Conservation (phyloP, 176 grass and related monocot genomes). For the Bromus sterilis region DNA sequence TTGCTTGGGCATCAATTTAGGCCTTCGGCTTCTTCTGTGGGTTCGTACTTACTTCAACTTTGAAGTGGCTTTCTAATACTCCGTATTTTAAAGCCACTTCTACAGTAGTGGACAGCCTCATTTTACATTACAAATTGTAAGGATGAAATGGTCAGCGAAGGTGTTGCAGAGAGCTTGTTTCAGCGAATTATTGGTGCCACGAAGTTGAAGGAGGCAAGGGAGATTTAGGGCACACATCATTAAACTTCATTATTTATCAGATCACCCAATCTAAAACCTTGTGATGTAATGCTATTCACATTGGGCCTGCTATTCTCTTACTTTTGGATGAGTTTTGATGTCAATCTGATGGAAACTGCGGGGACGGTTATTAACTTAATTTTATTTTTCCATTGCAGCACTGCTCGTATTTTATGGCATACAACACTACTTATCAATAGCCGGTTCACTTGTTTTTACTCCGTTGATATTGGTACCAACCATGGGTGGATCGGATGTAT, state of each 20-base stretch:
- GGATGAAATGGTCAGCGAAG: too few species aligned
- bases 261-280: background rate
- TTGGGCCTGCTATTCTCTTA: background rate
- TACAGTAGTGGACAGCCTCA: background rate
- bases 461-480: conserved; percentile 92
- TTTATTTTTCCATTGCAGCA: conserved; percentile 47
- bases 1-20: background rate
- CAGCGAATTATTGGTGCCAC: too few species aligned
- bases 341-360: conserved; percentile 4
- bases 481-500: conserved; percentile 98
- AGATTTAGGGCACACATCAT: background rate
- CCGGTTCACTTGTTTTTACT: conserved; percentile 95
- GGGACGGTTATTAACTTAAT: conserved; percentile 7
- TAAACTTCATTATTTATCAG: background rate
- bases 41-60: background rate
- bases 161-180: too few species aligned
- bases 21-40: background rate
- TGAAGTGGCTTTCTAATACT: background rate
- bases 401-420: conserved; percentile 80
- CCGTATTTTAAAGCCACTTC: background rate
- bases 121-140: background rate
- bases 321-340: conserved; percentile 13
- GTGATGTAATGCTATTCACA: background rate
- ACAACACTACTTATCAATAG: conserved; percentile 96
- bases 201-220: too few species aligned